phyloP scores from a whole-genome alignment of 23 red algal genomes.

The Cyanidium caldarium region DNA sequence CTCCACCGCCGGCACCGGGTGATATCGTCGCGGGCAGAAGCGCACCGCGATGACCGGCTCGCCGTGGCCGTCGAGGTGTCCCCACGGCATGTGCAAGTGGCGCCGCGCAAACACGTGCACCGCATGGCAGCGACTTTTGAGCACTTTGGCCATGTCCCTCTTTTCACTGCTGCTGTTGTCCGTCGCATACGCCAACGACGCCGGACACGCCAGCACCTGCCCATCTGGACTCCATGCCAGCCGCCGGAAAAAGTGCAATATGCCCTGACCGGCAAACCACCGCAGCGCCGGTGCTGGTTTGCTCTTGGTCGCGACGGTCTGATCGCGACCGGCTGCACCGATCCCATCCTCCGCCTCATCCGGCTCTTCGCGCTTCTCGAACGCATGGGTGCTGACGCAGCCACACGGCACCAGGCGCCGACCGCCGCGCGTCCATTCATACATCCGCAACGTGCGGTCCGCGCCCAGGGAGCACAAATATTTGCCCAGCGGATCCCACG shows the following conservation, averaged over 20 bases:
- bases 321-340: too few species aligned
- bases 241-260: constrained; percentile 59
- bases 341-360: too few species aligned
- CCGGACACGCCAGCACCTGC: constrained; percentile 51
- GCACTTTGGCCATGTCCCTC: not conserved
- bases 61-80: constrained; percentile 38
- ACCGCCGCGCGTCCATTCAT: not conserved
- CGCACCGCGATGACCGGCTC: constrained; percentile 24
- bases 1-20: not conserved
- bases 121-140: not conserved
- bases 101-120: constrained; percentile 71
- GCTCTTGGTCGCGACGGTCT: too few species aligned
- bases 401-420: not conserved
- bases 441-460: constrained; percentile 51
- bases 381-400: not conserved
- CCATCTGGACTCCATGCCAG: constrained; percentile 79
- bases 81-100: constrained; percentile 28
- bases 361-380: not conserved
- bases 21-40: constrained; percentile 43
- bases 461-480: constrained; percentile 47
- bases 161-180: not conserved
- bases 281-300: not conserved
- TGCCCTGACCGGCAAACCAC: constrained; percentile 39
- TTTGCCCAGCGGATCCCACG: constrained; percentile 46
- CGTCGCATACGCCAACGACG: constrained; percentile 22